phyloP scores from a whole-genome alignment of 2,329 filamentous ascomycete genomes.

The Botryotinia calthae region DNA sequence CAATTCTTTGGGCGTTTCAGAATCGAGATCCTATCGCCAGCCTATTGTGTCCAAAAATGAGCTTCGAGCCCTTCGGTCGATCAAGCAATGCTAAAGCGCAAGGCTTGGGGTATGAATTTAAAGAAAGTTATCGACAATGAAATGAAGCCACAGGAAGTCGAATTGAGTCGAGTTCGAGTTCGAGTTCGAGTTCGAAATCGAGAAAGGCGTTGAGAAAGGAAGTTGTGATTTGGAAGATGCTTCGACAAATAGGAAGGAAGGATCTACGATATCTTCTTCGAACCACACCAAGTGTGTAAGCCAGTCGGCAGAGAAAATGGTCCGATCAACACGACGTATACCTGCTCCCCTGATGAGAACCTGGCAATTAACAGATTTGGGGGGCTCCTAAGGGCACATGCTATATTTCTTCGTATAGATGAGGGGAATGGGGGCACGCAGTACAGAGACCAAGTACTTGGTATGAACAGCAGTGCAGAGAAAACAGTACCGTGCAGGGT shows the following conservation, averaged over 20 bases:
- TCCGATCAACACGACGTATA: background rate
- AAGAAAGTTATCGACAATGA: conserved; percentile 16
- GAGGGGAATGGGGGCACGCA: conserved; percentile 1
- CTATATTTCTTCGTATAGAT: background rate
- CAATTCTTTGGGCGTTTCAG: conserved; percentile 27
- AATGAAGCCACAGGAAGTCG: background rate
- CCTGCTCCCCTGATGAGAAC: conserved; percentile 6
- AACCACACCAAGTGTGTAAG: background rate
- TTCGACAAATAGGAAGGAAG: conserved; percentile 8
- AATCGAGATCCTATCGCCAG: conserved; percentile 21
- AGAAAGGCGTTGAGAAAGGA: conserved; percentile 5
- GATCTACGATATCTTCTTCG: background rate
- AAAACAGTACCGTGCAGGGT: background rate
- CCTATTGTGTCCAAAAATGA: conserved; percentile 20
- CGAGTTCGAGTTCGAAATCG: background rate
- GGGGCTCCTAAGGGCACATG: background rate
- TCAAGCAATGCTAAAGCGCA: conserved; percentile 32
- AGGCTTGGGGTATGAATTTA: conserved; percentile 3
- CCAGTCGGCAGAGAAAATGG: background rate
- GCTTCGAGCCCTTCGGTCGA: conserved; percentile 32
- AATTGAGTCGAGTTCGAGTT: background rate
- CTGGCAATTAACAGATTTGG: background rate
- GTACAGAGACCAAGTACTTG: background rate
- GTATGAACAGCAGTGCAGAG: background rate
- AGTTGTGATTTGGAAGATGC: background rate